phyloP scores from a whole-genome alignment of 345 rosid genomes.

The Aurinia saxatilis region DNA sequence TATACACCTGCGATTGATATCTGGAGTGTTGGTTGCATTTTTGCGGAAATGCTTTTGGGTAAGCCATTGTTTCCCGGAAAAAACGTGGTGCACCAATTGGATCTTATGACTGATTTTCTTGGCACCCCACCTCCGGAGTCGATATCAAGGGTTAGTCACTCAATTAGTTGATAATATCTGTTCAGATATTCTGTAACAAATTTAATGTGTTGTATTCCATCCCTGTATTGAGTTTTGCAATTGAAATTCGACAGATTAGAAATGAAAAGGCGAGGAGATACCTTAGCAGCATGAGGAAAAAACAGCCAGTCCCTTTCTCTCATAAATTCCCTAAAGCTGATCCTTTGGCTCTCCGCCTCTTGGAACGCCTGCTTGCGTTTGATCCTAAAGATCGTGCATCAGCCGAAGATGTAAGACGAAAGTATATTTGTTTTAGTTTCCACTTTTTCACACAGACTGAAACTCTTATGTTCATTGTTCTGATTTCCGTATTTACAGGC shows the following conservation, averaged over 20 bases:
- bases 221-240: conserved; percentile 3
- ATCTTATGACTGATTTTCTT: conserved; percentile 91
- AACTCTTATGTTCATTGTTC: background rate
- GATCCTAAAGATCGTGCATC: conserved; percentile 97
- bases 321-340: conserved; percentile 80
- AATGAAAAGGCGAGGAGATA: conserved; percentile 98
- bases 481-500: conserved; percentile 49
- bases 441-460: background rate
- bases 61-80: conserved; percentile 93
- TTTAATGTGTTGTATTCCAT: conserved; percentile 1
- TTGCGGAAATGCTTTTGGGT: conserved; percentile 95
- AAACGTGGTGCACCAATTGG: conserved; percentile 94
- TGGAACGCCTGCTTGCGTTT: conserved; percentile 80
- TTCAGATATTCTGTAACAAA: background rate
- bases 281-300: conserved; percentile 85
- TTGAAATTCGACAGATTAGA: conserved; percentile 54
- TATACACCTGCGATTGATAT: conserved; percentile 95
- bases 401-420: conserved; percentile 65
- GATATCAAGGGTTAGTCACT: conserved; percentile 56
- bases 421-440: background rate
- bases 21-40: conserved; percentile 99
- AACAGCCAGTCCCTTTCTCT: conserved; percentile 69
- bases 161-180: background rate
- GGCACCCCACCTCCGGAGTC: conserved; percentile 88
- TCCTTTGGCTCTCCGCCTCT: conserved; percentile 69